Percentiles rank a stretch among this genome's conserved stretches.
Conservation (phyloP, 2,329 filamentous ascomycete species). For the Cladorrhinum sp. region DNA sequence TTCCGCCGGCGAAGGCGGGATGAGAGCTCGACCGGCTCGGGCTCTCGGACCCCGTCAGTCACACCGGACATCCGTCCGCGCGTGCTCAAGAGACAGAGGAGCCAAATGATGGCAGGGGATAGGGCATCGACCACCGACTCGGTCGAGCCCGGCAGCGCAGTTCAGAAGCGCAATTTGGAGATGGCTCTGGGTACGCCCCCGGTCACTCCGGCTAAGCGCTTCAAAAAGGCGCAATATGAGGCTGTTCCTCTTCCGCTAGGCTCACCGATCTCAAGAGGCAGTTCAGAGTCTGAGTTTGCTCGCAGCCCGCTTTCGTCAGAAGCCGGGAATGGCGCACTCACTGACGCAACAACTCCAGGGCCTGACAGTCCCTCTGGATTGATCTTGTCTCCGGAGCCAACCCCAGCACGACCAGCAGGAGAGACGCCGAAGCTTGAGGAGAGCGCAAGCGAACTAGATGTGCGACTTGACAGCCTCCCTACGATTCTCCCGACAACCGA, state of each 20-base stretch:
- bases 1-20: slow-evolving; percentile 54
- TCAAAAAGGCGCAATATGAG: slow-evolving; percentile 38
- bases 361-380: slow-evolving; percentile 43
- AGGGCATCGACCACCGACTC: slow-evolving; percentile 38
- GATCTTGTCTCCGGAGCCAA: slow-evolving; percentile 35
- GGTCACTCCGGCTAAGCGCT: slow-evolving; percentile 52
- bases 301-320: slow-evolving; percentile 33
- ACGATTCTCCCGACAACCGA: slow-evolving; percentile 20
- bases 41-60: slow-evolving; percentile 56
- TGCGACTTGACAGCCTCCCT: slow-evolving; percentile 1
- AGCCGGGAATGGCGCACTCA: slow-evolving; percentile 34
- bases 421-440: slow-evolving; percentile 35
- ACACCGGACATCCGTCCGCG: slow-evolving; percentile 54
- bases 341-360: slow-evolving; percentile 51
- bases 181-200: slow-evolving; percentile 52
- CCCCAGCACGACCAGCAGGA: slow-evolving; percentile 30
- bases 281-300: slow-evolving; percentile 36
- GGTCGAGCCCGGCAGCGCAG: slow-evolving; percentile 25
- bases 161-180: slow-evolving; percentile 42
- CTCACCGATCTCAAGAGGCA: slow-evolving; percentile 36
- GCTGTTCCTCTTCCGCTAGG: slow-evolving; percentile 30
- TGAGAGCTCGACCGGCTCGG: slow-evolving; percentile 40
- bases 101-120: slow-evolving; percentile 33
- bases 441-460: slow-evolving; percentile 21
- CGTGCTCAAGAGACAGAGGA: slow-evolving; percentile 40